Percentiles rank a stretch among this genome's conserved stretches.
Evolutionary conservation across 331 rosid species (phyloP).

Genomic region (Acacia concinna): DNA sequence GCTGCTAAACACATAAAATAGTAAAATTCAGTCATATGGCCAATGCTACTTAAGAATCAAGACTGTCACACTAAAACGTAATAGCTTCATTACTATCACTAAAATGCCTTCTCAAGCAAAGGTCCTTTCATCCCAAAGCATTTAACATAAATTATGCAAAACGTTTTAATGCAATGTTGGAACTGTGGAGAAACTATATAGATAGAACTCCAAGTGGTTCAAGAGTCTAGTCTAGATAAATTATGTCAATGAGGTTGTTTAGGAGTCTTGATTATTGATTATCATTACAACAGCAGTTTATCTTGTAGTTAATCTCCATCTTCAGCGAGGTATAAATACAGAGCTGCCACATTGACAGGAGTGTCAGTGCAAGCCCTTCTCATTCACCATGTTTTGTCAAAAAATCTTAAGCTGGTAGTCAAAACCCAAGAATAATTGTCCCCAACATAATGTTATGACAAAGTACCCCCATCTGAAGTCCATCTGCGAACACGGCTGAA

Average conservation of each 20-base stretch:
- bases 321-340: not conserved
- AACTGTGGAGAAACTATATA: not conserved
- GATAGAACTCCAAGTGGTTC: not conserved
- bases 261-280: not conserved
- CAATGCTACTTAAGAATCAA: constrained; percentile 24
- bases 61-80: not conserved
- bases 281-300: not conserved
- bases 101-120: not conserved
- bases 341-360: not conserved
- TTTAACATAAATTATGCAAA: not conserved
- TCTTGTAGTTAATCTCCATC: not conserved
- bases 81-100: not conserved
- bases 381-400: not conserved
- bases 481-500: constrained; percentile 83
- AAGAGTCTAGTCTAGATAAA: not conserved
- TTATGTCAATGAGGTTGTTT: not conserved
- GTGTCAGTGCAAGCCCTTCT: not conserved
- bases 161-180: not conserved
- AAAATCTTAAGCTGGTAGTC: not conserved
- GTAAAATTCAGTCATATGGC: constrained; percentile 13
- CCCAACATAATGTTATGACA: constrained; percentile 13
- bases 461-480: constrained; percentile 77
- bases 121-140: not conserved
- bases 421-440: not conserved
- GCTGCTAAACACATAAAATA: constrained; percentile 43